Conservation (phyloP, 140 eudicot genomes). For the Oenanthe javanica region DNA sequence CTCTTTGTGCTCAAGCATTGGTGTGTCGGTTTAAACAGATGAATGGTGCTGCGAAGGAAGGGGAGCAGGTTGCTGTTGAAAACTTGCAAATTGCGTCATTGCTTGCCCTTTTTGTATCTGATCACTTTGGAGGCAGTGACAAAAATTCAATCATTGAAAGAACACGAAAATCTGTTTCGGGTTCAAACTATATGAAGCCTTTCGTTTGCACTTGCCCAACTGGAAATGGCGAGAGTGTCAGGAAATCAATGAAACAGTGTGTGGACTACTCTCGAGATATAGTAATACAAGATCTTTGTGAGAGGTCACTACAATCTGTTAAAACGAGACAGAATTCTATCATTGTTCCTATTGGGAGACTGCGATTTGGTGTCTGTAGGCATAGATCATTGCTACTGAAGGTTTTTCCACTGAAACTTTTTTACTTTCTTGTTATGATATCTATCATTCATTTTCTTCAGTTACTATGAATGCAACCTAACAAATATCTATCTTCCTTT, state of each 20-base stretch:
- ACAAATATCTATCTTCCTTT: neutral
- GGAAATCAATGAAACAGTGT: slow-evolving; percentile 23
- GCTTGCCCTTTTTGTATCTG: slow-evolving; percentile 90
- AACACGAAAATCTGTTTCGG: slow-evolving; percentile 65
- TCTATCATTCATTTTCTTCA: neutral
- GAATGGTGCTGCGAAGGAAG: slow-evolving; percentile 24
- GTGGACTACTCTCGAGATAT: slow-evolving; percentile 46
- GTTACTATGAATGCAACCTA: slow-evolving; percentile 6
- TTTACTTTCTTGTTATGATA: slow-evolving; percentile 5
- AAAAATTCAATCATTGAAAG: slow-evolving; percentile 51
- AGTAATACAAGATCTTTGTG: slow-evolving; percentile 55
- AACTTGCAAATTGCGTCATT: slow-evolving; percentile 62
- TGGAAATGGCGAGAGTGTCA: slow-evolving; percentile 40
- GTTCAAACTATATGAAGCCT: slow-evolving; percentile 69
- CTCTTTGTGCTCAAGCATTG: slow-evolving; percentile 56
- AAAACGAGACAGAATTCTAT: slow-evolving; percentile 62
- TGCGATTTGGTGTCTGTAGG: slow-evolving; percentile 91
- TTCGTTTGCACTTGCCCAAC: slow-evolving; percentile 88
- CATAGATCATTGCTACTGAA: slow-evolving; percentile 92
- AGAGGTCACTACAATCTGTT: slow-evolving; percentile 55
- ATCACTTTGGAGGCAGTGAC: slow-evolving; percentile 96
- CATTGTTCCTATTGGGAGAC: slow-evolving; percentile 74
- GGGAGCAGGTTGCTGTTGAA: slow-evolving; percentile 28
- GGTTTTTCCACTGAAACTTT: slow-evolving; percentile 24
- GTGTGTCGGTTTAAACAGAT: slow-evolving; percentile 40